Percentiles rank a stretch among this genome's conserved stretches.
phyloP scores from a whole-genome alignment of 2,329 filamentous ascomycete genomes.

The Scedosporium dehoogii region DNA sequence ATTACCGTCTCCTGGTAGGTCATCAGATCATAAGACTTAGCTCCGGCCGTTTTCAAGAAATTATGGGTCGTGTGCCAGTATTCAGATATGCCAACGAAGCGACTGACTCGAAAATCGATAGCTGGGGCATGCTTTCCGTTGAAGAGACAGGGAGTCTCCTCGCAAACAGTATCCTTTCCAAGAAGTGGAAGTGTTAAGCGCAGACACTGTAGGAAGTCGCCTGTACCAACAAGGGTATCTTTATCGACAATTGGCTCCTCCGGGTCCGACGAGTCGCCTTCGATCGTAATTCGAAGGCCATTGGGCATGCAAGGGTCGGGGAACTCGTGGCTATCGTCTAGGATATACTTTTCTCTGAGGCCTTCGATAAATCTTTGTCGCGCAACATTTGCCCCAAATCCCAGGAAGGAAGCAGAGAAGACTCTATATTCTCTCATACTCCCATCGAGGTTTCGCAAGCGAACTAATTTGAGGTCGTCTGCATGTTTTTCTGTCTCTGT shows the following conservation, averaged over 20 bases:
- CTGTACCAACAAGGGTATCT: conserved; percentile 65
- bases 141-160: conserved; percentile 75
- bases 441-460: conserved; percentile 76
- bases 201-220: conserved; percentile 77
- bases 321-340: conserved; percentile 51
- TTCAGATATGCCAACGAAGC: conserved; percentile 95
- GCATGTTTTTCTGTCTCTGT: conserved; percentile 87
- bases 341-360: conserved; percentile 57
- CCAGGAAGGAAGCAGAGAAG: conserved; percentile 94
- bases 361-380: conserved; percentile 73
- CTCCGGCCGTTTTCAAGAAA: conserved; percentile 66
- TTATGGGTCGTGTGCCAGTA: conserved; percentile 99
- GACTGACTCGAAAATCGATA: conserved; percentile 95
- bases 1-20: conserved; percentile 80
- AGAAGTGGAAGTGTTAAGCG: conserved; percentile 74
- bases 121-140: conserved; percentile 88
- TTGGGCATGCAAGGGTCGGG: conserved; percentile 86
- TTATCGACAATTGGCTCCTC: conserved; percentile 18
- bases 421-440: conserved; percentile 71
- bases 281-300: conserved; percentile 62
- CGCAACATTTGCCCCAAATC: conserved; percentile 94
- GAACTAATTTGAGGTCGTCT: conserved; percentile 76
- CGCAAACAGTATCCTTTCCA: conserved; percentile 78
- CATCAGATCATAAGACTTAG: conserved; percentile 67
- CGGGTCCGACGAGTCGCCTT: conserved; percentile 47